Evolutionary conservation across 768 basidiomycete genomes (phyloP), one percentile per base, ranked within the genome.

Genomic region (Boletus edulis): DNA sequence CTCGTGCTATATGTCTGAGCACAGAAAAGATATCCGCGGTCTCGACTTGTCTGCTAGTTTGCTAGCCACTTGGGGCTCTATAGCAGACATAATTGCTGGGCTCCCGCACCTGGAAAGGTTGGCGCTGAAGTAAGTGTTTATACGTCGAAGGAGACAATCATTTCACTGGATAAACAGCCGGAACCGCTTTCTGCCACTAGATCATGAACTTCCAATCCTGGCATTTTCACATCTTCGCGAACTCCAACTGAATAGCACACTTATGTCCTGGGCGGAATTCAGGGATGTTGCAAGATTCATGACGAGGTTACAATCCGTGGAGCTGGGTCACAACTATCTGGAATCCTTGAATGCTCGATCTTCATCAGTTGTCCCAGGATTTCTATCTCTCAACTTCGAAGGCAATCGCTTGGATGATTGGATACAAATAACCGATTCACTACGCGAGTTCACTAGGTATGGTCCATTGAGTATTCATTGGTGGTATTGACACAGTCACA

Each of bases 41-140:
- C 75, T 98, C 37, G 89, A 97, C 73, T 75, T 98, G 37, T 92
- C 94, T 15, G 75, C 76, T 42, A 94, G 79, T 69, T 78, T 97
- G 17, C 62, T 97, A 32, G 68, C 84, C 5, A 76, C 70, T 53
- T 97, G 94, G 95, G 75, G 83, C 31, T 71, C 75, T 4, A 74
- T 96, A 17, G 82, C 85, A 11, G 63, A 68, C 22, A 91, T 98
- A 55, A 70, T 80, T 12, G 62, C 64, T 12, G 85, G 86, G 62
- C 73, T 98, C 4, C 82, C 80, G 11, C 64, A 63, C 5, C 78
- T 98, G 12, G 76, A 83, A 54, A 77, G 81, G 40, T 76, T 98
- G 37, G 76, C 83, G 29, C 72, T 98, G 61, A 96, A 94, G 95
- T 97, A 59, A 69, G 88, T 73, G 66, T 18, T 50, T 43, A n/a